These are phyloP conservation scores for Chaetomium sp. DNA, from an alignment of 2,329 filamentous ascomycete species.

Conservation along the genomic window DNA sequence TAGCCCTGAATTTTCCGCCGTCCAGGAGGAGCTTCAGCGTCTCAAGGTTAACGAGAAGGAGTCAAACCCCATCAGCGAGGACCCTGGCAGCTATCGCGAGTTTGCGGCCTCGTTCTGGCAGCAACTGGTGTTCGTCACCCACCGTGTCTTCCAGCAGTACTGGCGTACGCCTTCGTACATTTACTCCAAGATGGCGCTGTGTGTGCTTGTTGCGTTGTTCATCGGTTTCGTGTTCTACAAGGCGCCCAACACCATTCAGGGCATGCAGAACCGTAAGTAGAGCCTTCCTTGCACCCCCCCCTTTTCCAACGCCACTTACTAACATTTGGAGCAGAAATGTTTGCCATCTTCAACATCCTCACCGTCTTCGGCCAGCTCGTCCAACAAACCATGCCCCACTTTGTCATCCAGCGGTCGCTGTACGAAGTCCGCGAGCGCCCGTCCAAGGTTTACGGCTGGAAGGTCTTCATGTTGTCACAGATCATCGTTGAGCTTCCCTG, in stretches of 20 bases:
- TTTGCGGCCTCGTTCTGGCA: conserved; percentile 69
- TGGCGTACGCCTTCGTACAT: conserved; percentile 88
- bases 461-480: conserved; percentile 76
- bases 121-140: conserved; percentile 61
- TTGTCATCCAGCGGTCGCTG: conserved; percentile 71
- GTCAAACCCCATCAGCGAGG: conserved; percentile 26
- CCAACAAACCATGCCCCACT: conserved; percentile 80
- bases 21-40: conserved; percentile 51
- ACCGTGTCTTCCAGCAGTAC: conserved; percentile 83
- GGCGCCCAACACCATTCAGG: conserved; percentile 64
- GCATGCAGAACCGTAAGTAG: conserved; percentile 60
- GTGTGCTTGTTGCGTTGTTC: conserved; percentile 60
- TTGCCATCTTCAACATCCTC: conserved; percentile 71
- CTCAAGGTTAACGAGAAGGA: conserved; percentile 46
- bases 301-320: not conserved
- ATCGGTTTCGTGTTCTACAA: conserved; percentile 77
- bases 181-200: conserved; percentile 71
- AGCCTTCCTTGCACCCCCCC: not conserved
- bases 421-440: conserved; percentile 83
- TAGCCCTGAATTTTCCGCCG: conserved; percentile 48
- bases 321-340: conserved; percentile 47
- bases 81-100: conserved; percentile 54
- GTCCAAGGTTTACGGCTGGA: conserved; percentile 79
- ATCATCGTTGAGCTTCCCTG: conserved; percentile 81
- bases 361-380: conserved; percentile 68